A percentile compares a stretch with the other conserved stretches of the same genome.
phyloP scores from a whole-genome alignment of 2,329 filamentous ascomycete genomes.

The Gaeumannomyces sp. region DNA sequence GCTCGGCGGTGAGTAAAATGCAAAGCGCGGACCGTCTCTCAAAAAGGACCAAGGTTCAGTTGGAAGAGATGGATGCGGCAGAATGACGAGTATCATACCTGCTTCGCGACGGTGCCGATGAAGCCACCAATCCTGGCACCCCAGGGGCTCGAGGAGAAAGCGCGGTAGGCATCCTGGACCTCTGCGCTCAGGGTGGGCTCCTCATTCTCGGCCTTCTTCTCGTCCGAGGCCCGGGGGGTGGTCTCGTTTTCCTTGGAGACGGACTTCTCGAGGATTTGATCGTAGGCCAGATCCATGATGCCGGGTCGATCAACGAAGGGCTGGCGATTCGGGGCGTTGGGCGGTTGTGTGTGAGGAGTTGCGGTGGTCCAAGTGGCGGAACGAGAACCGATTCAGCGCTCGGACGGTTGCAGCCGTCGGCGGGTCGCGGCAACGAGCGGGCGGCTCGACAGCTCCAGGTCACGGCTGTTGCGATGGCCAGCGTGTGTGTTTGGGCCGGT shows the following conservation, averaged over 20 bases:
- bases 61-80: not conserved
- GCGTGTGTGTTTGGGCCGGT: too few species aligned
- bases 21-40: slow-evolving; percentile 1
- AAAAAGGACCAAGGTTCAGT: not conserved
- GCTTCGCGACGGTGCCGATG: slow-evolving; percentile 87
- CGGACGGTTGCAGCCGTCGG: not conserved
- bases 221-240: slow-evolving; percentile 31
- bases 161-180: slow-evolving; percentile 91
- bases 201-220: slow-evolving; percentile 15
- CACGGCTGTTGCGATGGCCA: not conserved
- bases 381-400: not conserved
- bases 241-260: slow-evolving; percentile 48
- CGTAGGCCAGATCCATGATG: slow-evolving; percentile 91
- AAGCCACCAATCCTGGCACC: slow-evolving; percentile 82
- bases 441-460: not conserved
- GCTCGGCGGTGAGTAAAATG: not conserved
- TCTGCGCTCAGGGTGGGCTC: slow-evolving; percentile 69
- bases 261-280: slow-evolving; percentile 85
- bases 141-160: slow-evolving; percentile 88
- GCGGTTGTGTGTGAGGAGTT: not conserved
- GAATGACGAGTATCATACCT: slow-evolving; percentile 45
- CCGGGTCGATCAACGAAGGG: not conserved
- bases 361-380: not conserved
- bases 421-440: not conserved
- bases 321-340: not conserved